A percentile compares a stretch with the other conserved stretches of the same genome.
Evolutionary conservation across 306 rosid genomes (phyloP).

Genomic region (Begonia loranthoides): DNA sequence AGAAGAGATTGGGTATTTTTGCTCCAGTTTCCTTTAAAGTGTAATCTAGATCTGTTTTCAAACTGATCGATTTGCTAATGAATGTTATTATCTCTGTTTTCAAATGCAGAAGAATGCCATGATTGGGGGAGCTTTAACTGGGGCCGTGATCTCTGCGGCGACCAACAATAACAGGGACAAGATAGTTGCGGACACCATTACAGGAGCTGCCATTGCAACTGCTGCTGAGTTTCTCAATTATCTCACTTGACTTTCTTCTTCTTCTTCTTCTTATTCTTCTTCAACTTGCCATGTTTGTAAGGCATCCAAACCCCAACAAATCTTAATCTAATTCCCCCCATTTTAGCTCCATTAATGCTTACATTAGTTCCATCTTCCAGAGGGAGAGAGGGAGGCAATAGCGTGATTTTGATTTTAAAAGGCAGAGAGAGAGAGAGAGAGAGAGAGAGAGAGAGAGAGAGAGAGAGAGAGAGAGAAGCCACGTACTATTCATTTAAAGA

Average conservation of each 20-base stretch:
- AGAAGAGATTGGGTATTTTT: constrained; percentile 77
- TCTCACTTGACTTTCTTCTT: constrained; percentile 33
- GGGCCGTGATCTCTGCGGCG: constrained; percentile 59
- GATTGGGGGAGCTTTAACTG: constrained; percentile 84
- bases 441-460: too few species aligned
- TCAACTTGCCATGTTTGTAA: background rate
- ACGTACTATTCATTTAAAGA: too few species aligned
- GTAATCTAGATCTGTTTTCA: too few species aligned
- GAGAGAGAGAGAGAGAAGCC: too few species aligned
- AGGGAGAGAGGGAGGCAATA: too few species aligned
- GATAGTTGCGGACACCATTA: constrained; percentile 50
- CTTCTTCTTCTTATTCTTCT: background rate
- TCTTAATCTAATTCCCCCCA: background rate
- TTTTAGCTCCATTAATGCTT: too few species aligned
- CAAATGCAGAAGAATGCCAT: constrained; percentile 70
- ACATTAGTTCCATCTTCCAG: too few species aligned
- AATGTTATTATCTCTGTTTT: background rate
- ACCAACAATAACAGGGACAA: constrained; percentile 31
- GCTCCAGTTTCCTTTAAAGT: background rate
- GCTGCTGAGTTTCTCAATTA: constrained; percentile 75
- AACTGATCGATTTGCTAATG: too few species aligned
- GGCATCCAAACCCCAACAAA: background rate
- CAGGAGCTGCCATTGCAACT: constrained; percentile 90
- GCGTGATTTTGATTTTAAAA: too few species aligned
- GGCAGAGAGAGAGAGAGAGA: too few species aligned